Evolutionary conservation across 108 stramenopile genomes (phyloP).

Genomic region (Licmophora abbreviata): DNA sequence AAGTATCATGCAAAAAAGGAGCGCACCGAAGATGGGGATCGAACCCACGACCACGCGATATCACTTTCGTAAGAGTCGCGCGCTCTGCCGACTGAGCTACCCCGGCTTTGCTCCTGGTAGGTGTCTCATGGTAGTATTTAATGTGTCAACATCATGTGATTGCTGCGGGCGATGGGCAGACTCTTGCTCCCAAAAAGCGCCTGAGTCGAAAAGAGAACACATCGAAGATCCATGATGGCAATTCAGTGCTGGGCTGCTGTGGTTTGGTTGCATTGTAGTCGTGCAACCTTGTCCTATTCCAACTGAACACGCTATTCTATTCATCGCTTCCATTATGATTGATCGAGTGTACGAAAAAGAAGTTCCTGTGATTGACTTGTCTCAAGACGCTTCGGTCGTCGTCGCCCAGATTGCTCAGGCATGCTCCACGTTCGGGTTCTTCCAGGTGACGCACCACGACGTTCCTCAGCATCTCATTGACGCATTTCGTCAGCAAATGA

Average conservation of each 20-base stretch:
- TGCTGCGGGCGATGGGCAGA: too few species aligned
- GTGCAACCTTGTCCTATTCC: too few species aligned
- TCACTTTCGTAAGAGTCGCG: conserved; percentile 1
- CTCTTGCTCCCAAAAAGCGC: too few species aligned
- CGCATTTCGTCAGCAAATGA: conserved; percentile 40
- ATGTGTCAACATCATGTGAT: too few species aligned
- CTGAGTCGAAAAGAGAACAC: too few species aligned
- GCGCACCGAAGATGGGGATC: neutral
- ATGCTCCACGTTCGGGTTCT: conserved; percentile 82
- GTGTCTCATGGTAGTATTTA: too few species aligned
- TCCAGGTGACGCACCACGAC: conserved; percentile 78
- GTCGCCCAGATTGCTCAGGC: conserved; percentile 45
- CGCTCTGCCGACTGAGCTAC: conserved; percentile 1
- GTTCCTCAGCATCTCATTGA: conserved; percentile 47
- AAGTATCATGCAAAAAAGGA: too few species aligned
- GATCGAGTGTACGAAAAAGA: neutral
- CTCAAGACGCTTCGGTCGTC: conserved; percentile 15
- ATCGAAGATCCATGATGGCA: too few species aligned
- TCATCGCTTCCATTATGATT: too few species aligned
- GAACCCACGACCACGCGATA: conserved; percentile 2
- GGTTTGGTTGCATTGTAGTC: too few species aligned
- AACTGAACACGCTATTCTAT: too few species aligned
- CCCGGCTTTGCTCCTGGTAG: neutral
- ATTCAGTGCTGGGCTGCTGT: too few species aligned
- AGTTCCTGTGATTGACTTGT: conserved; percentile 45